phyloP scores from a whole-genome alignment of 2,329 filamentous ascomycete genomes.

The Fusarium graminum region DNA sequence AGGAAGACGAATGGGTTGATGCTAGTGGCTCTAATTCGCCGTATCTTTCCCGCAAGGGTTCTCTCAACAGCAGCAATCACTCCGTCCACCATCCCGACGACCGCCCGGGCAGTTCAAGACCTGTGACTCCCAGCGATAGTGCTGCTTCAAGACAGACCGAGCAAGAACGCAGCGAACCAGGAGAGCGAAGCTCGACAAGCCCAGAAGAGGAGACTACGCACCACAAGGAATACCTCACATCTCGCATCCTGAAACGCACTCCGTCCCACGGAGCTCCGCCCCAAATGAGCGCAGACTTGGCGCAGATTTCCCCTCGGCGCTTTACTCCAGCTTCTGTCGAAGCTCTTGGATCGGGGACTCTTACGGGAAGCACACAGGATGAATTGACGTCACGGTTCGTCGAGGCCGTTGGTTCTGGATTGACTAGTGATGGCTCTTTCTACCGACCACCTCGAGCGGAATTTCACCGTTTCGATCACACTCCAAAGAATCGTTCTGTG shows the following conservation, averaged over 20 bases:
- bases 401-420: slow-evolving; percentile 62
- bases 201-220: slow-evolving; percentile 59
- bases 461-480: slow-evolving; percentile 52
- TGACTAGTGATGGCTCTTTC: slow-evolving; percentile 66
- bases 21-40: slow-evolving; percentile 74
- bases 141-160: slow-evolving; percentile 19
- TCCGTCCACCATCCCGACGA: slow-evolving; percentile 55
- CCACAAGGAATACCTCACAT: slow-evolving; percentile 76
- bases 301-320: slow-evolving; percentile 56
- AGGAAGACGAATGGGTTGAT: slow-evolving; percentile 75
- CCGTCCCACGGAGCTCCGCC: slow-evolving; percentile 72
- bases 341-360: slow-evolving; percentile 45
- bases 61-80: slow-evolving; percentile 63
- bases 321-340: slow-evolving; percentile 52
- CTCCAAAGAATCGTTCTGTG: slow-evolving; percentile 59
- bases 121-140: slow-evolving; percentile 53
- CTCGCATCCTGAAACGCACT: slow-evolving; percentile 73
- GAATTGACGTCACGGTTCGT: slow-evolving; percentile 72
- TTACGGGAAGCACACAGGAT: slow-evolving; percentile 56
- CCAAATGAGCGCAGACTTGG: slow-evolving; percentile 72
- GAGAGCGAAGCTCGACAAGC: slow-evolving; percentile 41
- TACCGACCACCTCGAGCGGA: slow-evolving; percentile 56
- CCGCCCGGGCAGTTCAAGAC: slow-evolving; percentile 56
- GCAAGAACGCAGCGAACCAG: slow-evolving; percentile 26
- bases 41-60: slow-evolving; percentile 62